Percentiles rank a stretch among this genome's conserved stretches.
These are phyloP conservation scores for Mycena galopus DNA, from an alignment of 768 basidiomycete genomes.

Conservation along the genomic window DNA sequence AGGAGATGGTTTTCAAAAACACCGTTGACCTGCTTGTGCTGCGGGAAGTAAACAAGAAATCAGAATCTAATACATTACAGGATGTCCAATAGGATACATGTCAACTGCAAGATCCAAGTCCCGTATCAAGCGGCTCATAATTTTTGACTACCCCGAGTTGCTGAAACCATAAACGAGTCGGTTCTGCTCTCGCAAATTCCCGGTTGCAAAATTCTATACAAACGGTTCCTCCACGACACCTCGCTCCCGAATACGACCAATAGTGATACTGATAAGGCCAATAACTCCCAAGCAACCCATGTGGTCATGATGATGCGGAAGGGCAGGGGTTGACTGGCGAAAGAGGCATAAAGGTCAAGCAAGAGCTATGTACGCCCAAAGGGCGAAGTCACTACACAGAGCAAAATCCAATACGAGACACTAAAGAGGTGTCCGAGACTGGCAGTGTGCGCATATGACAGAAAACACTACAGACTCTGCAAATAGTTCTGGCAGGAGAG, in stretches of 20 bases:
- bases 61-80: neutral
- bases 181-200: conserved; percentile 61
- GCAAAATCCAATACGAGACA: conserved; percentile 66
- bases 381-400: conserved; percentile 69
- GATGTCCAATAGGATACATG: neutral
- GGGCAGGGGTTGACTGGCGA: conserved; percentile 76
- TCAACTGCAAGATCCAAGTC: conserved; percentile 2
- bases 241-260: conserved; percentile 85
- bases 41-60: conserved; percentile 47
- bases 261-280: conserved; percentile 91
- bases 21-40: conserved; percentile 71
- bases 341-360: conserved; percentile 84
- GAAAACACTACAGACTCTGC: conserved; percentile 88
- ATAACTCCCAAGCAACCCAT: conserved; percentile 83
- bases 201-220: conserved; percentile 85
- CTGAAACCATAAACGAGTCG: conserved; percentile 43
- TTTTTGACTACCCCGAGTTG: conserved; percentile 41
- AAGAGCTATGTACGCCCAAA: conserved; percentile 86
- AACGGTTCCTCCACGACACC: conserved; percentile 89
- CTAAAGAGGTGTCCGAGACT: conserved; percentile 65
- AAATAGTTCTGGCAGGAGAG: conserved; percentile 91
- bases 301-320: conserved; percentile 70
- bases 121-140: conserved; percentile 51
- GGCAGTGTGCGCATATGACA: conserved; percentile 68
- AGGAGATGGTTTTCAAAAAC: conserved; percentile 72